Evolutionary conservation across 305 asterid species (phyloP).

Genomic region (Ajuga reptans): DNA sequence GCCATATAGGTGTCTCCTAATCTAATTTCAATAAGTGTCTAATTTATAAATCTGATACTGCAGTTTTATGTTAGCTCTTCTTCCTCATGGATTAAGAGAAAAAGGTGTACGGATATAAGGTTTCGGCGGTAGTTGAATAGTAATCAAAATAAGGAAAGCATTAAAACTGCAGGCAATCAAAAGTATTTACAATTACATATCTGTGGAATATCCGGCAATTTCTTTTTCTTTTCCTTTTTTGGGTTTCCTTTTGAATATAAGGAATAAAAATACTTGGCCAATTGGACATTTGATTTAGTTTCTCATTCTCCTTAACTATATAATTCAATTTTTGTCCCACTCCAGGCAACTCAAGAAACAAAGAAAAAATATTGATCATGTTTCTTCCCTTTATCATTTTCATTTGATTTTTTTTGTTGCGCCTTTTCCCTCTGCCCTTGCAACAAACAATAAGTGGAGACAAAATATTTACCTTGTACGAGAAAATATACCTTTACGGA

Average conservation of each 20-base stretch:
- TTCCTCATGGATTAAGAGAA: not conserved
- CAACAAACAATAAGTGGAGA: not conserved
- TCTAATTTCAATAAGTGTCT: not conserved
- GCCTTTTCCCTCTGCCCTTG: not conserved
- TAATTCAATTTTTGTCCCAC: not conserved
- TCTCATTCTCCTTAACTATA: not conserved
- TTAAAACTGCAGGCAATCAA: not conserved
- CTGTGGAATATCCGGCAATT: not conserved
- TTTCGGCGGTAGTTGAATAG: not conserved
- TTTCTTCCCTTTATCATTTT: not conserved
- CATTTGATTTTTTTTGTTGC: not conserved
- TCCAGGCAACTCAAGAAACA: not conserved
- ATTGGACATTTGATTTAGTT: slow-evolving; percentile 1
- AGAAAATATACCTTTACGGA: not conserved
- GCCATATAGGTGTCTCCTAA: not conserved
- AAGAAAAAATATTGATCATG: not conserved
- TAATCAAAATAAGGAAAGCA: not conserved
- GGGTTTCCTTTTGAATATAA: not conserved
- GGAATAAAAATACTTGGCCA: not conserved
- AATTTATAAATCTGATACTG: not conserved
- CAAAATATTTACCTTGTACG: not conserved
- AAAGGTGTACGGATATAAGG: not conserved
- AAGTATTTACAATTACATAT: not conserved
- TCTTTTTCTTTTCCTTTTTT: too few relatives aligned
- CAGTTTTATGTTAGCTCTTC: not conserved